Conservation (phyloP, 164 flowering plant genomes). For the Platanus orientalis region DNA sequence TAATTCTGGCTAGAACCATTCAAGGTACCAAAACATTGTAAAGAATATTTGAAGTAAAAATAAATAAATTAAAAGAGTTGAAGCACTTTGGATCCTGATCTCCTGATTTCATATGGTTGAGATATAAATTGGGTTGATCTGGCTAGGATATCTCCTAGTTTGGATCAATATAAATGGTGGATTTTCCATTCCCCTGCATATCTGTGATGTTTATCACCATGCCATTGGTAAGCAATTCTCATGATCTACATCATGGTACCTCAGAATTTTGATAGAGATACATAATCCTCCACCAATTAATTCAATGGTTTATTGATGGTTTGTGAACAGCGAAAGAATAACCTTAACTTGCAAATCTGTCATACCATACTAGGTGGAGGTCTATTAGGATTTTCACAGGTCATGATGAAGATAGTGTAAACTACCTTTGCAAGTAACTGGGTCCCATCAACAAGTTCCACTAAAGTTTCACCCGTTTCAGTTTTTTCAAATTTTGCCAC, state of each 20-base stretch:
- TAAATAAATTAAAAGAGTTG: neutral
- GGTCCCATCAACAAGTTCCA: constrained; percentile 63
- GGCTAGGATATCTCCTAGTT: neutral
- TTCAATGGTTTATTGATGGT: neutral
- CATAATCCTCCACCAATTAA: neutral
- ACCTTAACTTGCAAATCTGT: neutral
- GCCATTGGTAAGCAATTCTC: neutral
- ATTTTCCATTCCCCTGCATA: neutral
- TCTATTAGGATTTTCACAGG: neutral
- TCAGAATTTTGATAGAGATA: neutral
- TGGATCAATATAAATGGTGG: neutral
- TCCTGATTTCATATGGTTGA: neutral
- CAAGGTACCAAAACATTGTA: neutral
- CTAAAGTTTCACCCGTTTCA: constrained; percentile 38
- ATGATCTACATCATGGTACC: neutral
- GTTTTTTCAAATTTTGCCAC: constrained; percentile 42
- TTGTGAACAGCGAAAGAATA: neutral
- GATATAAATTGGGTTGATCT: too few relatives aligned
- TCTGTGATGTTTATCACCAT: neutral
- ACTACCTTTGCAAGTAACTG: constrained; percentile 60
- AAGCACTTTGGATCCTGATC: neutral
- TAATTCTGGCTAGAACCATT: neutral
- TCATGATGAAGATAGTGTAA: neutral
- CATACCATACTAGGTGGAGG: neutral
- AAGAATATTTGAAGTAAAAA: neutral